Evolutionary conservation across 1,284 basidiomycete genomes (phyloP), one percentile per base, ranked within the genome.

Genomic region (Apiotrichum laibachii): DNA sequence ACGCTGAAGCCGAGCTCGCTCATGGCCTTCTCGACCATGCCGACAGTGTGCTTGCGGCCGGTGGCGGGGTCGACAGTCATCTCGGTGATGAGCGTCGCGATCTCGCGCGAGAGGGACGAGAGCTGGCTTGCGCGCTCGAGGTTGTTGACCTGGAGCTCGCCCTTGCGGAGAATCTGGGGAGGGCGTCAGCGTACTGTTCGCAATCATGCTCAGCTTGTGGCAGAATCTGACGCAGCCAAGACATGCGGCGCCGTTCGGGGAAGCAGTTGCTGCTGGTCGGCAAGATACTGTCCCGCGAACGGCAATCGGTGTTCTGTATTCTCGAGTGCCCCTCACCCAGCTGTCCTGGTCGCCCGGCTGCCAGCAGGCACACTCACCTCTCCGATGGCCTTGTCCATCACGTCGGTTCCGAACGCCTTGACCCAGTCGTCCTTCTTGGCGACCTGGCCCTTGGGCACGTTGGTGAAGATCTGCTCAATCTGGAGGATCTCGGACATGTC

Each of bases 1-100:
- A 96, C 88, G 66, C 89, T 93, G 78, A 89, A 96, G 13, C 94
- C 93, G 8, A 92, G 87, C 74, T 98, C 94, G 26, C 85, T 81
- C 92, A 99, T 95, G 0, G 93, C 94, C 79, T 98, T 99, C 73
- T 99, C 96, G 63, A 99, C 92, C 82, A 99, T 92, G 21, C 90
- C 89, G 48, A 95, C 91, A 2, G 93, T 89, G 76, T 97, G 94
- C 6, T 93, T 92, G 26, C 87, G 82, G 71, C 92, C 87, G 4
- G 92, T 95, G 4, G 82, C 79, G 1, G 95, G 96, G 71, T 99
- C 94, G 39, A 98, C 92, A 60, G 90, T 96, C 81, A 93, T 94
- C 78, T 94, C 91, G 1, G 92, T 87, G 5, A 99, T 91, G 46
- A 92, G 85, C 0, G 92, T 96, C 2, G 92, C 92, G 63, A 99